These are phyloP conservation scores for Umbellularia californica DNA, from an alignment of 164 flowering plant genomes.

Conservation along the genomic window DNA sequence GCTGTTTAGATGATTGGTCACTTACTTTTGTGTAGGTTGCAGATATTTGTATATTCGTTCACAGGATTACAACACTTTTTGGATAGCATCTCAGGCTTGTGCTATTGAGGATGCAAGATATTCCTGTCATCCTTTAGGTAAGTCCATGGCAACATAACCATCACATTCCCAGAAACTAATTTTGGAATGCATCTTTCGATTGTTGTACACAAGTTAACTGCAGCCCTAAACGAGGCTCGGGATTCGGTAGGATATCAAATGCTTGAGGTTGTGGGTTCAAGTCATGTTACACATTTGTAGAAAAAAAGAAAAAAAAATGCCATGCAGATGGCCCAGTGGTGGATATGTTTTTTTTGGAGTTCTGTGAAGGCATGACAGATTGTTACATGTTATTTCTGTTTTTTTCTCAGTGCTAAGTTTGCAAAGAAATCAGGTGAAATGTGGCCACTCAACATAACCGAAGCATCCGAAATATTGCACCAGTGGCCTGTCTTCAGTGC, in stretches of 20 bases:
- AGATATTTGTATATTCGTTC: background rate
- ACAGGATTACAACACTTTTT: background rate
- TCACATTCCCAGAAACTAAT: background rate
- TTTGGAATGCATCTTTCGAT: background rate
- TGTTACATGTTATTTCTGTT: slow-evolving; percentile 28
- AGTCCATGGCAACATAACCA: background rate
- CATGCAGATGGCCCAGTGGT: background rate
- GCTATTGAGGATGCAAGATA: slow-evolving; percentile 1
- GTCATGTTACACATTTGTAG: too few species aligned
- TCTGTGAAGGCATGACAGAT: slow-evolving; percentile 46
- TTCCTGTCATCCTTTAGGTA: background rate
- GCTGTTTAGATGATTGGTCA: background rate
- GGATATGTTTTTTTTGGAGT: background rate
- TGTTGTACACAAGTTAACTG: background rate
- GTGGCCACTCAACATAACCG: slow-evolving; percentile 38
- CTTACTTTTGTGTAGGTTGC: background rate
- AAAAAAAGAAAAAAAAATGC: background rate
- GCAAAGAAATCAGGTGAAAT: slow-evolving; percentile 38
- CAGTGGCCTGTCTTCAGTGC: slow-evolving; percentile 77
- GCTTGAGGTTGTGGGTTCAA: background rate
- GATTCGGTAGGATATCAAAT: background rate
- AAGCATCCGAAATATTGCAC: slow-evolving; percentile 31
- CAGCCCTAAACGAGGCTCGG: background rate
- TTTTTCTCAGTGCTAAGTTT: slow-evolving; percentile 47
- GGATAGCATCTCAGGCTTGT: background rate